These are phyloP conservation scores for Stemphylium vesicarium DNA, from an alignment of 2,329 filamentous ascomycete species.

Conservation along the genomic window DNA sequence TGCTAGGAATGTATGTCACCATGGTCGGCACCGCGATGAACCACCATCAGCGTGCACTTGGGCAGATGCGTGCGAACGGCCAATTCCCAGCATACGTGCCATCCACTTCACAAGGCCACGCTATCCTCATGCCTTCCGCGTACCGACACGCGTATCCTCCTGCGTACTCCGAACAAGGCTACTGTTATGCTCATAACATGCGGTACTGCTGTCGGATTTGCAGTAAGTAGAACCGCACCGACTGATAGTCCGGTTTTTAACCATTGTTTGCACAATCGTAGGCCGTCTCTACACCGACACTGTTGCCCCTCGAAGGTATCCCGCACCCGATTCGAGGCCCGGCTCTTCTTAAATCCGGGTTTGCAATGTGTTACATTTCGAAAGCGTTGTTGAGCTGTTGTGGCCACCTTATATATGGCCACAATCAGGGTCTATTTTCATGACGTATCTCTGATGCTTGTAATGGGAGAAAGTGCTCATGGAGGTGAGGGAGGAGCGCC, in stretches of 20 bases:
- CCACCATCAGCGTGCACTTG: slow-evolving; percentile 22
- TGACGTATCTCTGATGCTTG: too few relatives aligned
- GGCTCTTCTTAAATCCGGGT: not conserved
- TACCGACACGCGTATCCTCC: slow-evolving; percentile 12
- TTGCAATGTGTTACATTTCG: too few relatives aligned
- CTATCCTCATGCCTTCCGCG: not conserved
- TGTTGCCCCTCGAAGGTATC: not conserved
- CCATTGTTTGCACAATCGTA: not conserved
- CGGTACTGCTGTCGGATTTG: slow-evolving; percentile 23
- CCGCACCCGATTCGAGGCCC: not conserved
- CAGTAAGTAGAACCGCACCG: not conserved
- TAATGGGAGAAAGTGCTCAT: too few relatives aligned
- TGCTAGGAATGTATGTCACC: slow-evolving; percentile 19
- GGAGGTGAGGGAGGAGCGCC: too few relatives aligned
- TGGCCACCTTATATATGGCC: too few relatives aligned
- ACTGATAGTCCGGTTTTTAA: too few relatives aligned
- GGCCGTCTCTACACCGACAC: not conserved
- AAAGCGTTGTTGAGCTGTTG: too few relatives aligned
- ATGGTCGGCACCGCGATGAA: slow-evolving; percentile 21
- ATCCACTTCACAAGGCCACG: not conserved
- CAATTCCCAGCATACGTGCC: not conserved
- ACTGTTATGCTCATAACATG: slow-evolving; percentile 18
- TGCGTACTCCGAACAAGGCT: slow-evolving; percentile 12
- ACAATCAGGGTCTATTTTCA: too few relatives aligned
- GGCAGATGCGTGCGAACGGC: slow-evolving; percentile 4